Conservation (phyloP, 2,329 filamentous ascomycete species). For the Rasamsonia emersonii region DNA sequence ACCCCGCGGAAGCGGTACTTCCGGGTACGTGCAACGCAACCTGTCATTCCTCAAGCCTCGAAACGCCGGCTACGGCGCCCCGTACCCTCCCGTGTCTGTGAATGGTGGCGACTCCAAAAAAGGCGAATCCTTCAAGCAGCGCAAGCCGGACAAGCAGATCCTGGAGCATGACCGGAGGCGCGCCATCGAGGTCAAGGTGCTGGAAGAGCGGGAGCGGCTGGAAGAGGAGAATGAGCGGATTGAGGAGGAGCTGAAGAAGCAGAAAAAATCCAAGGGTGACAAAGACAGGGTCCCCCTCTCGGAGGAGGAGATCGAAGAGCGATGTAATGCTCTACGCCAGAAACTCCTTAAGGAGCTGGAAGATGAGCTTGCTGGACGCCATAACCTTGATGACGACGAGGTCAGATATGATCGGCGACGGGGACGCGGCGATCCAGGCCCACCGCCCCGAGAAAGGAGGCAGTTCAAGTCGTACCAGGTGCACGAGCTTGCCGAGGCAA, state of each 20-base stretch:
- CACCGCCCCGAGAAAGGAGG: conserved; percentile 22
- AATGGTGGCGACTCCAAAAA: conserved; percentile 47
- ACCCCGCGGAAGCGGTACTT: conserved; percentile 89
- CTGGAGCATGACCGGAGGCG: conserved; percentile 89
- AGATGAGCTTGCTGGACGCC: conserved; percentile 22
- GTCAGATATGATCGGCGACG: conserved; percentile 10
- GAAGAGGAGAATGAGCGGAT: conserved; percentile 66
- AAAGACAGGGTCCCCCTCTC: conserved; percentile 38
- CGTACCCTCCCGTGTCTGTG: conserved; percentile 50
- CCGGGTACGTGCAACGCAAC: conserved; percentile 95
- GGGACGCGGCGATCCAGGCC: conserved; percentile 10
- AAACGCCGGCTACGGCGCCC: conserved; percentile 57
- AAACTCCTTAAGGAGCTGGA: conserved; percentile 53
- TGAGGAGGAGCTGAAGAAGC: conserved; percentile 67
- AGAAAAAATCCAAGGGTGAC: conserved; percentile 5
- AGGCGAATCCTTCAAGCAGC: conserved; percentile 57
- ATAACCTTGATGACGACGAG: conserved; percentile 2
- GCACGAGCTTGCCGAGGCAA: conserved; percentile 90
- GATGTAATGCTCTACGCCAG: conserved; percentile 57
- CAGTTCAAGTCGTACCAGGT: conserved; percentile 86
- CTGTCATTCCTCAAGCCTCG: conserved; percentile 79
- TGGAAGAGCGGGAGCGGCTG: conserved; percentile 81
- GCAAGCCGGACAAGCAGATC: conserved; percentile 84
- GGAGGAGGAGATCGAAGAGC: conserved; percentile 83
- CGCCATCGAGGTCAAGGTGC: conserved; percentile 85